These are phyloP conservation scores for Rhizoclosmatium globosum DNA, from an alignment of 192 early-diverging fungal genomes.

Conservation along the genomic window DNA sequence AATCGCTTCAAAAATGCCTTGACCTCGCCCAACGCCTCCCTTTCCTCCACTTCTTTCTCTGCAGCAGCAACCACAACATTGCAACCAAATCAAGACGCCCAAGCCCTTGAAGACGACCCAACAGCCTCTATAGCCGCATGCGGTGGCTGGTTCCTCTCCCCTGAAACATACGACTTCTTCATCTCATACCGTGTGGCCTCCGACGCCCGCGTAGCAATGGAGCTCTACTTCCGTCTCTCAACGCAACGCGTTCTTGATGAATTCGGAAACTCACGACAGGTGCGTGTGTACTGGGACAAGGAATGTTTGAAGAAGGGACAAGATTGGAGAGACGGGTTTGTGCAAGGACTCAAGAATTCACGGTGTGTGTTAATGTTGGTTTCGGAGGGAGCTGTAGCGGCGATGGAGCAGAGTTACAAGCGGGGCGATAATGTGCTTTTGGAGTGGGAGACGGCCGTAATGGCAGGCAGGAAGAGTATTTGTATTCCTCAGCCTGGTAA, in stretches of 20 bases:
- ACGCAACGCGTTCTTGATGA: constrained; percentile 31
- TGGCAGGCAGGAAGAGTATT: constrained; percentile 18
- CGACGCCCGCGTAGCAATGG: constrained; percentile 30
- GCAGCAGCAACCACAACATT: too few species aligned
- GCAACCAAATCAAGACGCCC: too few species aligned
- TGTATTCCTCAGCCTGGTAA: constrained; percentile 31
- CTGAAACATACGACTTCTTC: constrained; percentile 43
- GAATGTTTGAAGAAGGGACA: constrained; percentile 38
- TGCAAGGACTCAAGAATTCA: constrained; percentile 41
- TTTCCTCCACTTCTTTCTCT: too few species aligned
- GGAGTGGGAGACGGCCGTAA: constrained; percentile 45
- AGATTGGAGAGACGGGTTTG: constrained; percentile 40
- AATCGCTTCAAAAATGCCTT: too few species aligned
- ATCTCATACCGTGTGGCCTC: constrained; percentile 38
- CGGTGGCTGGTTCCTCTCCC: constrained; percentile 20
- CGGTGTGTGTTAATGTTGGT: constrained; percentile 39
- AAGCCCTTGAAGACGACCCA: background rate
- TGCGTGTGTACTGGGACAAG: constrained; percentile 34
- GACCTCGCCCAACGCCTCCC: too few species aligned
- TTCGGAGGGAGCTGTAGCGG: constrained; percentile 21
- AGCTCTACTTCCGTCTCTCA: constrained; percentile 38
- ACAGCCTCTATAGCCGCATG: constrained; percentile 16
- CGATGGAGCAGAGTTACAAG: constrained; percentile 9
- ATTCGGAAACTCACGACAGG: constrained; percentile 13
- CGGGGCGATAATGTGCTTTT: constrained; percentile 36